These are phyloP conservation scores for Mallotus nudiflorus DNA, from an alignment of 345 rosid genomes.

Conservation along the genomic window DNA sequence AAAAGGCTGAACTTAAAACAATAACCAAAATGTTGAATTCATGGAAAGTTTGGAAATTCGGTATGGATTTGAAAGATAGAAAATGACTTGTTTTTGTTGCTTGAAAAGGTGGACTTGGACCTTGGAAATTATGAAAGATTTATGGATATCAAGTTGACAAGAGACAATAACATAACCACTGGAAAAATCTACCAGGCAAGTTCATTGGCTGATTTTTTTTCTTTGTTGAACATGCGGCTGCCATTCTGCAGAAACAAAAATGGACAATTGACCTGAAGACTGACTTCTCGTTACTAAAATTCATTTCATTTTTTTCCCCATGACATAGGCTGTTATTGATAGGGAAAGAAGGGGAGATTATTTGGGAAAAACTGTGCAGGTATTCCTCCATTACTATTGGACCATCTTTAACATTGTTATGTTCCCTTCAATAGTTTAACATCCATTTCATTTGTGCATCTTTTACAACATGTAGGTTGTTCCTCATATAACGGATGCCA, in stretches of 20 bases:
- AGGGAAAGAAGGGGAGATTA: slow-evolving; percentile 98
- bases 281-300: background rate
- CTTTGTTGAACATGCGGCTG: background rate
- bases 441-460: background rate
- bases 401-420: slow-evolving; percentile 2
- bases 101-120: slow-evolving; percentile 91
- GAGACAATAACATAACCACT: slow-evolving; percentile 85
- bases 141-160: slow-evolving; percentile 72
- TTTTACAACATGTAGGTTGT: slow-evolving; percentile 59
- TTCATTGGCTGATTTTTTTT: slow-evolving; percentile 7
- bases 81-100: slow-evolving; percentile 6
- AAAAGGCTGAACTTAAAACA: no score
- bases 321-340: slow-evolving; percentile 66
- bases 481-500: slow-evolving; percentile 94
- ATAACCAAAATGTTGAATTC: slow-evolving; percentile 9
- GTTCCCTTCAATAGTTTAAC: background rate
- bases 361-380: slow-evolving; percentile 98
- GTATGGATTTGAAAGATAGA: background rate
- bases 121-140: slow-evolving; percentile 99
- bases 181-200: slow-evolving; percentile 91
- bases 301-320: background rate
- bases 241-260: background rate
- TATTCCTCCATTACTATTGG: slow-evolving; percentile 18
- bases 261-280: background rate
- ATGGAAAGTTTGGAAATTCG: background rate